Base-by-base conservation (phyloP, 495 filamentous ascomycete species). In the Penicillium angulare region DNA sequence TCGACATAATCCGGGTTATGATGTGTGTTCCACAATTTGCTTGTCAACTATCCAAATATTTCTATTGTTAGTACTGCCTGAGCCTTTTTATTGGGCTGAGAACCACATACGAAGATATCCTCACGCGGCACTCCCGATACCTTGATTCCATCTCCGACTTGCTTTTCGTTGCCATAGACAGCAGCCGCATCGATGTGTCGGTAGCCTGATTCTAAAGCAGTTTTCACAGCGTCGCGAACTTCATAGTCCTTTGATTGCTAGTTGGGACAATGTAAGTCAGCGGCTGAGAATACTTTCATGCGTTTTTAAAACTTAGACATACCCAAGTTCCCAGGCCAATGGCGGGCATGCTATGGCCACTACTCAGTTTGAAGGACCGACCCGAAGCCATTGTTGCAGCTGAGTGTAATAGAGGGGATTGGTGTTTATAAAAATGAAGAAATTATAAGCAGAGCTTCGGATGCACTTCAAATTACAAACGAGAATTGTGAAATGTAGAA, bases 281-380 rank as follows among this genome's bases (percentile, higher is more conserved):
- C 10, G 5, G 26, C 10, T 5, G 10, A 27, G 26, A 63, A 89
- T 80, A 42, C 75, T 77, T 24, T 78, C 77, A 55, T 73, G 67
- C n/a, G n/a, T n/a, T n/a, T n/a, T n/a, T n/a, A n/a, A 27, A 79
- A 79, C 55, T 89, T 27, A 27, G 5, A 27, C 26, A 5, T 5
- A 27, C 86, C 88, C 87, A 92, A 1, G 88, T 92, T 8, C 89
- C 89, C 18, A 92, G 80, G 49, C 89, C 89, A 53, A 91, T 66
- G 43, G 83, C 85, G 10, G 89, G 89, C 53, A 93, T 90, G 64
- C 83, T 79, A 63, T 68, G 78, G 23, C 87, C 87, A 16, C 86
- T 87, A 71, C 89, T 89, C 57, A 91, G 85, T 6, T 44, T 31
- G 27, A 2, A 31, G 5, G 27, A 2, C 5, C 27, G 2, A 2